phyloP scores from a whole-genome alignment of 2,329 filamentous ascomycete genomes.

The Ophiostoma quercus region DNA sequence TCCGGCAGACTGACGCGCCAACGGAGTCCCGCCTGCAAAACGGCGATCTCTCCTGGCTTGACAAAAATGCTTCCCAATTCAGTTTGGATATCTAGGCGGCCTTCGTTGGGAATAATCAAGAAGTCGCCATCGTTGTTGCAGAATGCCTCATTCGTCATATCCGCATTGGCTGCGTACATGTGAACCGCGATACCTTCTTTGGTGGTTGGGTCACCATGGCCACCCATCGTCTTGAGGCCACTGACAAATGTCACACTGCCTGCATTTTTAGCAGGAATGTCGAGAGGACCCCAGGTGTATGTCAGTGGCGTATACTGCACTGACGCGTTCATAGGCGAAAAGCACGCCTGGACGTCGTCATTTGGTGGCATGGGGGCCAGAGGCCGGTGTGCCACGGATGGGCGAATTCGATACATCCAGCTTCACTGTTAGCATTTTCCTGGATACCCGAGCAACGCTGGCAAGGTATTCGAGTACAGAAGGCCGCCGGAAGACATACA shows the following conservation, averaged over 20 bases:
- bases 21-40: constrained; percentile 61
- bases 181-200: constrained; percentile 47
- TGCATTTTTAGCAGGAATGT: constrained; percentile 23
- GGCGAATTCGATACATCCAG: constrained; percentile 23
- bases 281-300: constrained; percentile 46
- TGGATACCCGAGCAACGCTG: no score
- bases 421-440: constrained; percentile 24
- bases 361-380: constrained; percentile 16
- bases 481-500: constrained; percentile 34
- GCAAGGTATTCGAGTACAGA: neutral
- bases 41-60: constrained; percentile 61
- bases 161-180: constrained; percentile 43
- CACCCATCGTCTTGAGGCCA: constrained; percentile 46
- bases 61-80: constrained; percentile 55
- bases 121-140: constrained; percentile 61
- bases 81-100: constrained; percentile 61
- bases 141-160: constrained; percentile 46
- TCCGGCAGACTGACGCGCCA: constrained; percentile 53
- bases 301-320: constrained; percentile 36
- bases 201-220: constrained; percentile 46
- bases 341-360: constrained; percentile 39
- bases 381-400: constrained; percentile 13
- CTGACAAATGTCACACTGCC: constrained; percentile 41
- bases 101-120: constrained; percentile 60
- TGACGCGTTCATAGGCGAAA: constrained; percentile 42